A percentile compares a stretch with the other conserved stretches of the same genome.
Evolutionary conservation across 2,329 filamentous ascomycete genomes (phyloP).

Genomic region (Arthrobotrys musiformis): DNA sequence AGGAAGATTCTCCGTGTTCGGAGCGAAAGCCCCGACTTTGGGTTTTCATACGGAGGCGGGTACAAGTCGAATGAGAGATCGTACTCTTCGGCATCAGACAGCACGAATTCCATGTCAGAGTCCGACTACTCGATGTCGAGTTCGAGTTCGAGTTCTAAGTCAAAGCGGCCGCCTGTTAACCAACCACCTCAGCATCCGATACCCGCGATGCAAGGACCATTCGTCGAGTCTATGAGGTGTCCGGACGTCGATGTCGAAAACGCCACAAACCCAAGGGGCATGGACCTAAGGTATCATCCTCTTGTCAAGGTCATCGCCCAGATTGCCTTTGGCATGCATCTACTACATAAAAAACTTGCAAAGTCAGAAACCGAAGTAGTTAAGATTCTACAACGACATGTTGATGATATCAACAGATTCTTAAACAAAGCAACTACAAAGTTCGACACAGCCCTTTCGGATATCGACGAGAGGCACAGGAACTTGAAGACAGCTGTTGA

Average conservation of each 20-base stretch:
- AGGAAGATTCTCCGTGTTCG: constrained; percentile 42
- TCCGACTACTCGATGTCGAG: constrained; percentile 13
- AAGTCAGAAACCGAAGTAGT: constrained; percentile 90
- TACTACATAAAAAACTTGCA: constrained; percentile 84
- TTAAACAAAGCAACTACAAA: constrained; percentile 87
- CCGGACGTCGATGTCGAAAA: constrained; percentile 77
- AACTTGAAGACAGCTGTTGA: constrained; percentile 84
- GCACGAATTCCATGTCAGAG: constrained; percentile 42
- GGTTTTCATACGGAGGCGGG: constrained; percentile 43
- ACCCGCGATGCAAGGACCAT: constrained; percentile 79
- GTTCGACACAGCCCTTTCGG: constrained; percentile 78
- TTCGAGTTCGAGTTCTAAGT: background rate
- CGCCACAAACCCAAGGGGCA: constrained; percentile 78
- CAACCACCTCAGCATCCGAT: constrained; percentile 74
- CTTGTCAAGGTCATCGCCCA: constrained; percentile 90
- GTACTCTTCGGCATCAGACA: constrained; percentile 53
- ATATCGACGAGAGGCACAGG: constrained; percentile 82
- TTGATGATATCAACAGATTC: constrained; percentile 93
- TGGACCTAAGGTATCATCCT: constrained; percentile 83
- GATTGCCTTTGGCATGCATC: constrained; percentile 91
- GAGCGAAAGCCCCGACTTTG: constrained; percentile 47
- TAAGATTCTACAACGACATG: constrained; percentile 87
- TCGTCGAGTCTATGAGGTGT: constrained; percentile 76
- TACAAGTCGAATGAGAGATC: constrained; percentile 43
- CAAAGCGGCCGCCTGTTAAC: background rate